phyloP scores from a whole-genome alignment of 2,329 filamentous ascomycete genomes.

The Gnomoniopsis sp. region DNA sequence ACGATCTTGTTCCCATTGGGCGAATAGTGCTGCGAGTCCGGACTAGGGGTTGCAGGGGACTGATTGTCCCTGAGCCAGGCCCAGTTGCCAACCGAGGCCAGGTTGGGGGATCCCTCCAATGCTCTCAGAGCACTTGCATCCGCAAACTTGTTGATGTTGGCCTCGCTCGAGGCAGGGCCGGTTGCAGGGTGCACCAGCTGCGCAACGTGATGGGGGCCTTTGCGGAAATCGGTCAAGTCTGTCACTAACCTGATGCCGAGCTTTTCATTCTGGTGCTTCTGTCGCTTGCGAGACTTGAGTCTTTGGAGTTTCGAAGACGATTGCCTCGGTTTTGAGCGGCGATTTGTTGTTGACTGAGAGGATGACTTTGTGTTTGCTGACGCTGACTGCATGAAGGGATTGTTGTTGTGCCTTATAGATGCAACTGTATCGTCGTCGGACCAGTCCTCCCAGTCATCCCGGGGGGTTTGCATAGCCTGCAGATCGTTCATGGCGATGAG shows the following conservation, averaged over 20 bases:
- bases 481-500: constrained; percentile 16
- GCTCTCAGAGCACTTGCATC: constrained; percentile 58
- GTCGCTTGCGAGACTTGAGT: constrained; percentile 57
- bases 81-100: constrained; percentile 54
- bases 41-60: constrained; percentile 8
- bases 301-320: constrained; percentile 41
- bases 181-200: constrained; percentile 24
- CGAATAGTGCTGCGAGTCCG: constrained; percentile 49
- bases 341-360: background rate
- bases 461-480: constrained; percentile 2
- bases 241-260: constrained; percentile 68
- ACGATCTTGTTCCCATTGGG: constrained; percentile 69
- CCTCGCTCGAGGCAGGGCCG: constrained; percentile 14
- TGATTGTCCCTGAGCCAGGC: constrained; percentile 50
- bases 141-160: constrained; percentile 42
- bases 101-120: constrained; percentile 53
- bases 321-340: constrained; percentile 29
- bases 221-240: constrained; percentile 56
- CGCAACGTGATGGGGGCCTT: constrained; percentile 35
- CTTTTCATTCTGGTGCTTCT: constrained; percentile 57
- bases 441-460: constrained; percentile 54
- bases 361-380: constrained; percentile 1
- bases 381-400: constrained; percentile 12
- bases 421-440: constrained; percentile 42
- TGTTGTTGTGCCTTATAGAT: constrained; percentile 34